Conservation (phyloP, 78 protist species). For the Mantamonas sphyraenae region DNA sequence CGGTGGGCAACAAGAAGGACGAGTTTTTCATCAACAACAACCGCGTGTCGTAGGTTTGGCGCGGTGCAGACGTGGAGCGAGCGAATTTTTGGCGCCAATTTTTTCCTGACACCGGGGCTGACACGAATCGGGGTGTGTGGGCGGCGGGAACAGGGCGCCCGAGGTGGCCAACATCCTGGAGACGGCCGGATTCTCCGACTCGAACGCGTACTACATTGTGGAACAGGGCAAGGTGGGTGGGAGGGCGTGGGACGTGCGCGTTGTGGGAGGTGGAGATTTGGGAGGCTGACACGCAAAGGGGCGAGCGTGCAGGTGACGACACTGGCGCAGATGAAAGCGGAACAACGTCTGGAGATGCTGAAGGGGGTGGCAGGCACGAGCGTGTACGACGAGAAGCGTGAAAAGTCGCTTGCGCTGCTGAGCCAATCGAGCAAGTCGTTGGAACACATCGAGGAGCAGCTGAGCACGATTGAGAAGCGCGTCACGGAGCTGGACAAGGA, state of each 20-base stretch:
- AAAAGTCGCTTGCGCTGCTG: not conserved
- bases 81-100: not conserved
- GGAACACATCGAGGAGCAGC: constrained; percentile 48
- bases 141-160: too few relatives aligned
- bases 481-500: constrained; percentile 74
- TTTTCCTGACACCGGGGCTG: not conserved
- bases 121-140: too few relatives aligned
- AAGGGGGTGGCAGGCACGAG: constrained; percentile 96
- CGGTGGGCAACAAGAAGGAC: constrained; percentile 82
- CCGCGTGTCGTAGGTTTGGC: constrained; percentile 21
- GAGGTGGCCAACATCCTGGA: constrained; percentile 88
- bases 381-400: constrained; percentile 85
- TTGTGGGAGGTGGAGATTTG: too few relatives aligned
- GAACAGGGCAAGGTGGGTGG: constrained; percentile 87
- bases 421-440: not conserved
- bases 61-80: not conserved
- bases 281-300: not conserved
- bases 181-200: constrained; percentile 89
- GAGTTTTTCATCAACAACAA: constrained; percentile 77
- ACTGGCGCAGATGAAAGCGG: constrained; percentile 74
- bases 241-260: not conserved
- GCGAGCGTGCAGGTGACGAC: constrained; percentile 32
- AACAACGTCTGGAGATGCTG: constrained; percentile 77
- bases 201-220: constrained; percentile 97
- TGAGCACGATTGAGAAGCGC: constrained; percentile 50